Evolutionary conservation across 176 grass and related monocot genomes (phyloP).

Genomic region (Avena sativa): DNA sequence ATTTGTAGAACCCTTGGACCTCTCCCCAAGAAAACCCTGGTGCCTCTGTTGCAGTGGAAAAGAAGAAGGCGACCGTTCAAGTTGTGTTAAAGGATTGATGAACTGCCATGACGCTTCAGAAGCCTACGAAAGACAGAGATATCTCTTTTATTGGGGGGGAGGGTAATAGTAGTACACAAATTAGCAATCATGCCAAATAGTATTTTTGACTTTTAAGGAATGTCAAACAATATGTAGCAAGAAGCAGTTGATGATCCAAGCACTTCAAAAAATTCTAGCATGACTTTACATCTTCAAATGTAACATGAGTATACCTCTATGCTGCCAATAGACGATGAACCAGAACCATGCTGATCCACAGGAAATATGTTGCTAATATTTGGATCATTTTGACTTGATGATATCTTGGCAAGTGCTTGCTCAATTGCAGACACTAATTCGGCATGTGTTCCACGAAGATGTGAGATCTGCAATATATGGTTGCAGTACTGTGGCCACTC

Average conservation of each 20-base stretch:
- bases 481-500: slow-evolving; percentile 98
- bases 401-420: slow-evolving; percentile 80
- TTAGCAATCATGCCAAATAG: background rate
- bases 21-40: slow-evolving; percentile 81
- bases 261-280: background rate
- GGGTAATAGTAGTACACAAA: background rate
- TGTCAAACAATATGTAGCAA: slow-evolving; percentile 8
- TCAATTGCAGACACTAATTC: slow-evolving; percentile 87
- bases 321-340: slow-evolving; percentile 64
- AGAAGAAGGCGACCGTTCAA: slow-evolving; percentile 71
- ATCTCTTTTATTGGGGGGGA: slow-evolving; percentile 12
- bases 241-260: background rate
- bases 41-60: slow-evolving; percentile 77
- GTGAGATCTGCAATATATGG: slow-evolving; percentile 98
- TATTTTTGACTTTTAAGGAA: background rate
- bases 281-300: slow-evolving; percentile 32
- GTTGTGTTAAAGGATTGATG: slow-evolving; percentile 63
- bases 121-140: slow-evolving; percentile 48
- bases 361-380: slow-evolving; percentile 57
- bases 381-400: slow-evolving; percentile 90
- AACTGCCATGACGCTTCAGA: slow-evolving; percentile 90
- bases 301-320: slow-evolving; percentile 63
- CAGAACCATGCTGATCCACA: slow-evolving; percentile 73
- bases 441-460: slow-evolving; percentile 85
- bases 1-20: slow-evolving; percentile 51